Evolutionary conservation across 2,329 filamentous ascomycete species (phyloP), one percentile per base, ranked within the genome.

Genomic region (Arthrinium puccinioides): DNA sequence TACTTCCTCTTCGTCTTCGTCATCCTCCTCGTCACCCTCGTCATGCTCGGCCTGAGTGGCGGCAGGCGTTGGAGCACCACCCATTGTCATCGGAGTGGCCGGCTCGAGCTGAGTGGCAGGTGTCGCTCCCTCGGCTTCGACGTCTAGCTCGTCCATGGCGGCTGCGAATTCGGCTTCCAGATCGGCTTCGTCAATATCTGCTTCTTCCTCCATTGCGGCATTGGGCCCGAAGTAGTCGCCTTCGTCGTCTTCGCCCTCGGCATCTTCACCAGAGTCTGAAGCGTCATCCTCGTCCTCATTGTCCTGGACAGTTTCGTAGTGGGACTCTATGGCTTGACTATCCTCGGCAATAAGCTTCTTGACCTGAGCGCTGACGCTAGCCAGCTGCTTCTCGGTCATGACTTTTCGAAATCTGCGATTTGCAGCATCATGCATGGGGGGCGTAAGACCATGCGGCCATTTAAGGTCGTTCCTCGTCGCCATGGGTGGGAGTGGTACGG

Each of bases 391-490:
- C 40, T 88, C 81, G 42, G 82, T 87, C 37, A 90, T 76, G 4
- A 87, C 80, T 54, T 89, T 88, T 40, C 87, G 78, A 61, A 94
- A 94, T 21, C 88, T 76, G 20, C 86, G 78, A 56, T 87, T 87
- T 29, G 85, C 73, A 29, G 84, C 87, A 66, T 86, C 87, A 54
- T 87, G 84, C 80, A 94, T 86, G 1, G 88, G 88, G 5, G 88
- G 87, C 2, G 87, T 92, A 15, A 95, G 67, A 21, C 88, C 88
- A 59, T 94, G 88, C 1, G 87, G 84, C 69, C 85, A 94, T 53
- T 79, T 82, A 50, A 82, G 80, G 5, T 63, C 80, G 57, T 61
- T 67, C 49, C 87, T 55, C 16, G 38, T 75, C 35, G 94, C 72
- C 50, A 87, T 82, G 37, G 69, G 60, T 2, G 88, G 88, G 11